These are phyloP conservation scores for Gossypium bickii DNA, from an alignment of 345 rosid genomes.

Conservation along the genomic window DNA sequence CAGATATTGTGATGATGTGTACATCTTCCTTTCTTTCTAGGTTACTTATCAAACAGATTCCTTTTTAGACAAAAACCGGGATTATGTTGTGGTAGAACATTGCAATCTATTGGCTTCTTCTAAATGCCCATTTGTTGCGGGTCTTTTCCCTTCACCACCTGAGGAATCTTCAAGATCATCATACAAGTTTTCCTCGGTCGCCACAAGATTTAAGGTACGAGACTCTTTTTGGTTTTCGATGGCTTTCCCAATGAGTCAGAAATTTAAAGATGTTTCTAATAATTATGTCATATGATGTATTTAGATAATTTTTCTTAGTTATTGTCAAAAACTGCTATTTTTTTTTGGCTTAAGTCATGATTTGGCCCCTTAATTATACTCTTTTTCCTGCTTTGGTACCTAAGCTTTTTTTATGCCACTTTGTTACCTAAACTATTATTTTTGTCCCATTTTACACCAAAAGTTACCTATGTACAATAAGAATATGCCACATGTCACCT, in stretches of 20 bases:
- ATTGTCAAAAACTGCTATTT: not conserved
- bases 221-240: conserved; percentile 7
- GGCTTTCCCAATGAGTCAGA: not conserved
- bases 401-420: too few relatives aligned
- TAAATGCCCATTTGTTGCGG: conserved; percentile 70
- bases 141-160: conserved; percentile 59
- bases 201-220: conserved; percentile 92
- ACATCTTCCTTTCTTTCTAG: conserved; percentile 39
- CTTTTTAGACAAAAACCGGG: conserved; percentile 94
- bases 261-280: not conserved
- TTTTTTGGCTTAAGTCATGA: not conserved
- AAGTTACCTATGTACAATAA: too few relatives aligned
- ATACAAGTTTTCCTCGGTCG: conserved; percentile 93
- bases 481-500: too few relatives aligned
- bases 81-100: conserved; percentile 90
- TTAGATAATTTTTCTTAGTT: not conserved
- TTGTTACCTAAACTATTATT: too few relatives aligned
- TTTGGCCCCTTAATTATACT: too few relatives aligned
- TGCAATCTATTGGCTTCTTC: conserved; percentile 89
- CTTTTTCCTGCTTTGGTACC: too few relatives aligned
- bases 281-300: not conserved
- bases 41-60: conserved; percentile 87
- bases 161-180: conserved; percentile 89
- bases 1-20: conserved; percentile 7
- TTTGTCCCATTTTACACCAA: too few relatives aligned